Base-by-base conservation (phyloP, 1,284 basidiomycete genomes). In the Trametes hirsuta region DNA sequence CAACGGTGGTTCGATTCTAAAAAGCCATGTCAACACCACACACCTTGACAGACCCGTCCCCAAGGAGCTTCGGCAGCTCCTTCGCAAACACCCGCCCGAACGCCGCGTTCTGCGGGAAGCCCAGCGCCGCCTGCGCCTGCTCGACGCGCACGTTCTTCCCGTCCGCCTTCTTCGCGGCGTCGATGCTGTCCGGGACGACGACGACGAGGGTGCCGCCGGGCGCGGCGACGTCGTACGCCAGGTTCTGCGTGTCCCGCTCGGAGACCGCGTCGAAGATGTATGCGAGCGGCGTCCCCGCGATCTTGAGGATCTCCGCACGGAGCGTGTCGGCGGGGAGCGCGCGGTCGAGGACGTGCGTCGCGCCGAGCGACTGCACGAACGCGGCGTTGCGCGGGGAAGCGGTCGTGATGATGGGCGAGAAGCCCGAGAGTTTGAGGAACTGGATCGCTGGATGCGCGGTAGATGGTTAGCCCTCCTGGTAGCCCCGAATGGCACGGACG, bases 391-490 rank as follows among this genome's bases (percentile, higher is more conserved):
- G 75, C 14, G 72, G 62, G 4, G 81, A 84, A 5, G 80, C 74
- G 4, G 81, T 83, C 1, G 79, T 73, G 61, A 84, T 75, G 62
- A 83, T 80, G 10, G 76, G 77, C 4, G 74, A 77, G 69, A 84
- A 82, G 0, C 82, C 82, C 0, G 81, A 78, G 10, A 81, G 64
- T 48, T 74, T 76, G 5, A 78, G 78, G n/a, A 83, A 68, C 66
- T 84, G 81, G 37, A 82, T 75, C 1, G 69, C 72, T 70, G 54
- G 21, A 3, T 9, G 21, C 25, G 24, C 6, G 4, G 36, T 25
- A 22, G 18, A 30, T 8, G 30, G 30, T 30, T 8, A 30, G 30
- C 30, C 30, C 30, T 30, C 30, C 30, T 8, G 30, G 30, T 30
- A 30, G 30, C 8, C 8, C 30, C 30, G 8, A 8, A 5, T 4